Percentiles rank a stretch among this genome's conserved stretches.
Evolutionary conservation across 495 filamentous ascomycete genomes (phyloP).

Genomic region (Tuber aestivum): DNA sequence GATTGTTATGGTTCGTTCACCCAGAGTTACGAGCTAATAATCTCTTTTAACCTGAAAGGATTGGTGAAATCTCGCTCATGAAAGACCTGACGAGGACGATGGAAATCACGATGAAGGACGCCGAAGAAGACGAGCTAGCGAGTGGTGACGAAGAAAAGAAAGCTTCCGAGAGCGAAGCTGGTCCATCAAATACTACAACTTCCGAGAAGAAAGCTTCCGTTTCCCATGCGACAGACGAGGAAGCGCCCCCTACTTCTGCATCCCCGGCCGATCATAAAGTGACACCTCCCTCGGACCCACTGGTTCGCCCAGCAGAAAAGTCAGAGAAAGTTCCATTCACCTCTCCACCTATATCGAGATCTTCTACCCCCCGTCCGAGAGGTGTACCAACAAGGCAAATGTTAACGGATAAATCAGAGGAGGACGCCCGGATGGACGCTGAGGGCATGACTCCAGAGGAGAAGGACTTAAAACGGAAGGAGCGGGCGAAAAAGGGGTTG

Average conservation of each 20-base stretch:
- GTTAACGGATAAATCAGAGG: conserved; percentile 81
- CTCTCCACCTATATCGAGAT: conserved; percentile 49
- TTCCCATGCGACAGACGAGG: conserved; percentile 31
- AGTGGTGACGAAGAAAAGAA: conserved; percentile 51
- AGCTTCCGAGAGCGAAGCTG: conserved; percentile 40
- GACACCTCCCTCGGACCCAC: conserved; percentile 17
- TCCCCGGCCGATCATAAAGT: conserved; percentile 30
- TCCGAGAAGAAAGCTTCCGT: conserved; percentile 37
- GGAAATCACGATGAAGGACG: conserved; percentile 77
- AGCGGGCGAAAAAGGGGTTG: conserved; percentile 82
- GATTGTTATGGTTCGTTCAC: neutral
- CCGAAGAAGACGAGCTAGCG: conserved; percentile 53
- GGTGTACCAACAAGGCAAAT: conserved; percentile 71
- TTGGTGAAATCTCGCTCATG: conserved; percentile 87
- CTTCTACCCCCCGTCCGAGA: conserved; percentile 59
- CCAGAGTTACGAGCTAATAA: conserved; percentile 24
- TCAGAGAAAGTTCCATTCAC: conserved; percentile 13
- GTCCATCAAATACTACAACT: conserved; percentile 26
- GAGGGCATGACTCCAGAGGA: conserved; percentile 69
- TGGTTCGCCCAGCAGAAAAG: conserved; percentile 12
- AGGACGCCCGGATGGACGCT: conserved; percentile 66
- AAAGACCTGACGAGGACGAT: conserved; percentile 84
- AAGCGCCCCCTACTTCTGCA: conserved; percentile 19
- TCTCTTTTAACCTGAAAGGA: conserved; percentile 43
- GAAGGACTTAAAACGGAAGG: conserved; percentile 59